phyloP scores from a whole-genome alignment of 768 basidiomycete species.

The Trametopsis cervina region DNA sequence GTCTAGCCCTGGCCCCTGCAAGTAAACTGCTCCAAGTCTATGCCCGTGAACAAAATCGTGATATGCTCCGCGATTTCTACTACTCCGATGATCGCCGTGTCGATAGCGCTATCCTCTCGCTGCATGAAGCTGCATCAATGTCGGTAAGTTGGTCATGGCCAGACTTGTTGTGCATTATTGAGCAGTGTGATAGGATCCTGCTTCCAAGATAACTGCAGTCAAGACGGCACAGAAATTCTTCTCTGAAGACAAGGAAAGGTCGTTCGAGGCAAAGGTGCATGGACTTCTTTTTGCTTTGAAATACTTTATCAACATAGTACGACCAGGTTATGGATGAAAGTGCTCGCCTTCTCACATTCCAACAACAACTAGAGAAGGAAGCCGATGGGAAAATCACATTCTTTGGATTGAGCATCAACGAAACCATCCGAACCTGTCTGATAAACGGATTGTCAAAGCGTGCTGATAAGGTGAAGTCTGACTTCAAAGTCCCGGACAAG shows the following conservation, averaged over 20 bases:
- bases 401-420: conserved; percentile 80
- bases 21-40: conserved; percentile 82
- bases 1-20: conserved; percentile 64
- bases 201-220: conserved; percentile 62
- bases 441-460: conserved; percentile 76
- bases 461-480: conserved; percentile 82
- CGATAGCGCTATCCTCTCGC: conserved; percentile 83
- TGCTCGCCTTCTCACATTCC: conserved; percentile 63
- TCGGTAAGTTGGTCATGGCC: conserved; percentile 35
- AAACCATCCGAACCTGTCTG: conserved; percentile 75
- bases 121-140: conserved; percentile 74
- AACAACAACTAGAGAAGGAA: conserved; percentile 87
- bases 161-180: neutral
- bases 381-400: conserved; percentile 69
- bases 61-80: conserved; percentile 93
- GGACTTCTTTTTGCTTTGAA: too few species aligned
- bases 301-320: neutral
- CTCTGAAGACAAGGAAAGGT: conserved; percentile 86
- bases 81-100: conserved; percentile 95
- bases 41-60: conserved; percentile 82
- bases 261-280: conserved; percentile 83
- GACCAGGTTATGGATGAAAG: conserved; percentile 97
- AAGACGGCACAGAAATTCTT: conserved; percentile 89
- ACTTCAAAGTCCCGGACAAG: conserved; percentile 95
- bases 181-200: conserved; percentile 49